These are phyloP conservation scores for Escovopsis sp. DNA, from an alignment of 2,329 filamentous ascomycete species.

Conservation along the genomic window DNA sequence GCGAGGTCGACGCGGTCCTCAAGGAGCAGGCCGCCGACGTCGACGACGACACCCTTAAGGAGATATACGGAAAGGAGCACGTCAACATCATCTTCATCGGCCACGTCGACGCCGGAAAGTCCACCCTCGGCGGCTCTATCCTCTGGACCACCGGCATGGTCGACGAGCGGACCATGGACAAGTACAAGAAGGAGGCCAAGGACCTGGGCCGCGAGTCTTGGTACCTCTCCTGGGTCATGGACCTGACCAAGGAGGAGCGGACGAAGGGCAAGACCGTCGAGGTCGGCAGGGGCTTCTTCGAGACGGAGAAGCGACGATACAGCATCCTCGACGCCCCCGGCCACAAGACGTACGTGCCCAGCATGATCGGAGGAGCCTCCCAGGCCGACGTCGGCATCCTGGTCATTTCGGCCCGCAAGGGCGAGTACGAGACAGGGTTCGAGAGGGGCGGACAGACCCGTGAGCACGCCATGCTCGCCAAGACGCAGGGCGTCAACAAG, in stretches of 20 bases:
- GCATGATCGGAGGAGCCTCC: conserved; percentile 92
- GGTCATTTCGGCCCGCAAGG: conserved; percentile 91
- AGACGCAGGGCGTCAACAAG: conserved; percentile 97
- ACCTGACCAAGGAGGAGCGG: conserved; percentile 92
- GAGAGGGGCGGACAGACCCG: conserved; percentile 91
- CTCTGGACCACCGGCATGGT: conserved; percentile 95
- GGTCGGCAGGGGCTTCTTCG: conserved; percentile 89
- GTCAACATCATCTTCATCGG: conserved; percentile 96
- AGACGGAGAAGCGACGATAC: conserved; percentile 92
- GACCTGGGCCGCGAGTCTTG: conserved; percentile 92
- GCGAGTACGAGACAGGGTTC: conserved; percentile 97
- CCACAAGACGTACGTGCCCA: conserved; percentile 95
- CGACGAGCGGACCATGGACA: conserved; percentile 96
- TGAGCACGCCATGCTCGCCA: conserved; percentile 94
- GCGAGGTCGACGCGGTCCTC: conserved; percentile 68
- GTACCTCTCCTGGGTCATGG: conserved; percentile 97
- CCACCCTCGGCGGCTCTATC: conserved; percentile 85
- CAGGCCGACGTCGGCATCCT: conserved; percentile 90
- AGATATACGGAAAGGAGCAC: conserved; percentile 88
- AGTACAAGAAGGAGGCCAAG: conserved; percentile 94
- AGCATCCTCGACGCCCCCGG: conserved; percentile 93
- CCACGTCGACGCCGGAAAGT: conserved; percentile 97
- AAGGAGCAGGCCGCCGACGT: conserved; percentile 69
- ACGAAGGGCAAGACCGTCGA: conserved; percentile 96
- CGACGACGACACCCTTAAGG: conserved; percentile 59